These are phyloP conservation scores for Phascolomyces articulosus DNA, from an alignment of 371 early-diverging fungal species.

Conservation along the genomic window DNA sequence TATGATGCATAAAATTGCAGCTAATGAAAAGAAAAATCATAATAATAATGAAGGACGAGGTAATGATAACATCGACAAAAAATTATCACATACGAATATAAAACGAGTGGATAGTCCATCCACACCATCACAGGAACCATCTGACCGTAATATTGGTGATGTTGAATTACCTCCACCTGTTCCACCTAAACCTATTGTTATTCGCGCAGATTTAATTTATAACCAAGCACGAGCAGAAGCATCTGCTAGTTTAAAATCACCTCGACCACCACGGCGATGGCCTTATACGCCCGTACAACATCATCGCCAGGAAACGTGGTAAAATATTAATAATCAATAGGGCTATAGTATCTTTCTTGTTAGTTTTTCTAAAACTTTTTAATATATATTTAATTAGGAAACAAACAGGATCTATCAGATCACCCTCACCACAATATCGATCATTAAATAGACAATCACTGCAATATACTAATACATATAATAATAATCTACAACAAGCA, in stretches of 20 bases:
- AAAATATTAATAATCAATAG: too few species aligned
- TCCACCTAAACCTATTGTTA: conserved; percentile 43
- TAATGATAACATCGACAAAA: conserved; percentile 17
- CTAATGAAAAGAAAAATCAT: conserved; percentile 21
- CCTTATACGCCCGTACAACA: conserved; percentile 7
- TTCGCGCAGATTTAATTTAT: conserved; percentile 34
- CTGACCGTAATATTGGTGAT: conserved; percentile 9
- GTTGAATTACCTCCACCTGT: conserved; percentile 39
- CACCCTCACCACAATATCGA: conserved; percentile 8
- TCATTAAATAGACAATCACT: neutral
- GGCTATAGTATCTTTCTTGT: neutral
- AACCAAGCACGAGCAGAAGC: conserved; percentile 13
- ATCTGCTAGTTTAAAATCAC: conserved; percentile 13
- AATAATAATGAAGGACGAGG: too few species aligned
- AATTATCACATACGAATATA: conserved; percentile 18
- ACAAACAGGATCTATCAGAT: neutral
- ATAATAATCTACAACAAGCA: too few species aligned
- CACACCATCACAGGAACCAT: neutral
- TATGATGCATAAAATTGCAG: conserved; percentile 39
- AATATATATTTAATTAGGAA: neutral
- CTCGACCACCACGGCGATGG: conserved; percentile 11
- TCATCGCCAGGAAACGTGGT: conserved; percentile 11
- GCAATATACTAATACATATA: neutral
- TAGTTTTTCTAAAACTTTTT: neutral
- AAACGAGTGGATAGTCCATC: conserved; percentile 5